Conservation (phyloP, 2,329 filamentous ascomycete species). For the Cladosporium cucumerinum region DNA sequence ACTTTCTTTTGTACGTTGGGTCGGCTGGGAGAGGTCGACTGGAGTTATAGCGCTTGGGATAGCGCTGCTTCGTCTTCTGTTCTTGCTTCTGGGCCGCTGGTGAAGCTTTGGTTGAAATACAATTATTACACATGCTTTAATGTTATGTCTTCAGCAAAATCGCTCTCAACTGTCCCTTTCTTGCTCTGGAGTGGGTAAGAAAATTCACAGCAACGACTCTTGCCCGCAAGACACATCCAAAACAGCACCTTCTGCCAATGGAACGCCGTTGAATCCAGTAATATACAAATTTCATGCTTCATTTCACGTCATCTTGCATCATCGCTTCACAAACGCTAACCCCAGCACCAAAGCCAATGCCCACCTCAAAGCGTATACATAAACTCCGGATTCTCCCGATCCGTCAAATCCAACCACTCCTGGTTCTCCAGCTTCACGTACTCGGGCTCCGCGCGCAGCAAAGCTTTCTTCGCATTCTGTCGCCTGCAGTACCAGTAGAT, state of each 20-base stretch:
- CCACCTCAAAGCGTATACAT: slow-evolving; percentile 42
- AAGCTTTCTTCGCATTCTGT: slow-evolving; percentile 59
- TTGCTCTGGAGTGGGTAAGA: too few relatives aligned
- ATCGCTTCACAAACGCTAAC: too few relatives aligned
- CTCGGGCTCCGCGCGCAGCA: slow-evolving; percentile 49
- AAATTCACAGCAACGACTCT: too few relatives aligned
- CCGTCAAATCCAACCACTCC: slow-evolving; percentile 63
- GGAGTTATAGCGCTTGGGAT: background rate
- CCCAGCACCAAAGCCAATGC: too few relatives aligned
- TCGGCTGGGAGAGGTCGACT: background rate
- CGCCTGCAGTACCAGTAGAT: slow-evolving; percentile 60
- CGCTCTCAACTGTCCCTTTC: too few relatives aligned
- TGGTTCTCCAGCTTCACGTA: slow-evolving; percentile 64
- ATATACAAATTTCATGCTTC: too few relatives aligned
- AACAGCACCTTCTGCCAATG: too few relatives aligned
- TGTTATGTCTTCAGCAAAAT: background rate
- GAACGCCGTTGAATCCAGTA: too few relatives aligned
- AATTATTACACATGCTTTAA: background rate
- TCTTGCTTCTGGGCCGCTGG: background rate
- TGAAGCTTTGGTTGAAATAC: background rate
- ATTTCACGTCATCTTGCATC: too few relatives aligned
- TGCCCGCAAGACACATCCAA: too few relatives aligned
- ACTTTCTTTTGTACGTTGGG: background rate
- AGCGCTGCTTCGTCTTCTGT: background rate
- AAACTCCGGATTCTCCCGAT: slow-evolving; percentile 61